phyloP scores from a whole-genome alignment of 495 filamentous ascomycete genomes.

The Penicillium canariense region DNA sequence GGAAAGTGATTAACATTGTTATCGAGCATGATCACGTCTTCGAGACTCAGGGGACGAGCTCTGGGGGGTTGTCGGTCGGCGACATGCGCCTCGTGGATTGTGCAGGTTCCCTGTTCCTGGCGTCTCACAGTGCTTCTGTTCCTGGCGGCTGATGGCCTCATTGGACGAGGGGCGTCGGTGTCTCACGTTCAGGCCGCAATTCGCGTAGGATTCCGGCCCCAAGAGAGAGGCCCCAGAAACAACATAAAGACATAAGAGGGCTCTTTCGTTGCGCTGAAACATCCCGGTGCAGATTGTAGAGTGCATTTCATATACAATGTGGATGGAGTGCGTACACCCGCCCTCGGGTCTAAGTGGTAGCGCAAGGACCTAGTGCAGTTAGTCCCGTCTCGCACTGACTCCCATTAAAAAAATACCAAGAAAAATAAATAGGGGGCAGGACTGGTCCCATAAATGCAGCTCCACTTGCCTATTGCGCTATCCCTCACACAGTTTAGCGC shows the following conservation, averaged over 20 bases:
- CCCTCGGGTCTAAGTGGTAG: not conserved
- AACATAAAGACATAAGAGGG: not conserved
- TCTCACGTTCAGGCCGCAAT: conserved; percentile 14
- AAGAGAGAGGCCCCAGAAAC: not conserved
- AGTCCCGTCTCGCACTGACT: not conserved
- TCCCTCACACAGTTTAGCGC: conserved; percentile 9
- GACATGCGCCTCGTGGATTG: not conserved
- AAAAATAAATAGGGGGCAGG: conserved; percentile 3
- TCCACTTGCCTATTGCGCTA: conserved; percentile 9
- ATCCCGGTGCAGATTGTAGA: conserved; percentile 3
- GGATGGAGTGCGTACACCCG: conserved; percentile 2
- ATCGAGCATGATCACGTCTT: conserved; percentile 2
- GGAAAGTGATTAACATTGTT: not conserved
- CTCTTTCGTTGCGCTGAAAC: not conserved
- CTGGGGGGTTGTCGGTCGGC: not conserved
- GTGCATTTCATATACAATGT: conserved; percentile 3
- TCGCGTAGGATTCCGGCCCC: conserved; percentile 1
- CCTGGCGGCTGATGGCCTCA: conserved; percentile 3
- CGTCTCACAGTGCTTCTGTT: not conserved
- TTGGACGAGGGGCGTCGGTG: conserved; percentile 7
- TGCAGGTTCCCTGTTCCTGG: not conserved
- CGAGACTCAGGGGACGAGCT: conserved; percentile 10
- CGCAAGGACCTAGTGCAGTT: not conserved
- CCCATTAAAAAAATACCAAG: not conserved
- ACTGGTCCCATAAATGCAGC: conserved; percentile 1